phyloP scores from a whole-genome alignment of 805 yeast genomes.

The Yarrowia sp. region DNA sequence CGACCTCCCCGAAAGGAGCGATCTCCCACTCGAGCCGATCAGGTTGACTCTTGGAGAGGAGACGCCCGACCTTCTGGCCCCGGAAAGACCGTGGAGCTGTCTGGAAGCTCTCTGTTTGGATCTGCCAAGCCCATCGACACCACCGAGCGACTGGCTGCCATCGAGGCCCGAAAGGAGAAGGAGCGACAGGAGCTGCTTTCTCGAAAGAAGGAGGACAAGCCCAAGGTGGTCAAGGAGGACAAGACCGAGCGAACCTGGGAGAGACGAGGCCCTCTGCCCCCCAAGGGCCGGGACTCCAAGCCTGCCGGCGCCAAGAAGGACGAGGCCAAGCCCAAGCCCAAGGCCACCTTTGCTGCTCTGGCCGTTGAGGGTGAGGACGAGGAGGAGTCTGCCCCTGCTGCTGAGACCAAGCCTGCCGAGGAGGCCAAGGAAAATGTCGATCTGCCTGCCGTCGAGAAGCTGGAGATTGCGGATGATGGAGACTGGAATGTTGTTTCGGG shows the following conservation, averaged over 20 bases:
- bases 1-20: constrained; percentile 45
- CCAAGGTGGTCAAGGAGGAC: constrained; percentile 39
- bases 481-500: constrained; percentile 45
- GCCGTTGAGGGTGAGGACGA: constrained; percentile 38
- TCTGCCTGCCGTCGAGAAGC: constrained; percentile 31
- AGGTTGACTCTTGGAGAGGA: constrained; percentile 49
- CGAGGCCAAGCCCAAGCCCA: constrained; percentile 30
- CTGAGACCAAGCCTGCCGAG: constrained; percentile 40
- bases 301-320: constrained; percentile 31
- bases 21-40: constrained; percentile 41
- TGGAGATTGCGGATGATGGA: constrained; percentile 42
- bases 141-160: constrained; percentile 65
- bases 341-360: constrained; percentile 32
- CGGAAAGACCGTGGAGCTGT: constrained; percentile 42
- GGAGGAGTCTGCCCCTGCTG: constrained; percentile 33
- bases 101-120: constrained; percentile 68
- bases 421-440: constrained; percentile 43
- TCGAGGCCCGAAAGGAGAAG: constrained; percentile 55
- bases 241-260: constrained; percentile 39
- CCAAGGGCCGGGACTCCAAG: constrained; percentile 31
- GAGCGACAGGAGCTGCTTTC: constrained; percentile 41
- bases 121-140: constrained; percentile 86
- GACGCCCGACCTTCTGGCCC: constrained; percentile 44
- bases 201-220: constrained; percentile 37
- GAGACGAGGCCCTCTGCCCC: constrained; percentile 40